Conservation (phyloP, 371 early-diverging fungal species). For the Zancudomyces culisetae region DNA sequence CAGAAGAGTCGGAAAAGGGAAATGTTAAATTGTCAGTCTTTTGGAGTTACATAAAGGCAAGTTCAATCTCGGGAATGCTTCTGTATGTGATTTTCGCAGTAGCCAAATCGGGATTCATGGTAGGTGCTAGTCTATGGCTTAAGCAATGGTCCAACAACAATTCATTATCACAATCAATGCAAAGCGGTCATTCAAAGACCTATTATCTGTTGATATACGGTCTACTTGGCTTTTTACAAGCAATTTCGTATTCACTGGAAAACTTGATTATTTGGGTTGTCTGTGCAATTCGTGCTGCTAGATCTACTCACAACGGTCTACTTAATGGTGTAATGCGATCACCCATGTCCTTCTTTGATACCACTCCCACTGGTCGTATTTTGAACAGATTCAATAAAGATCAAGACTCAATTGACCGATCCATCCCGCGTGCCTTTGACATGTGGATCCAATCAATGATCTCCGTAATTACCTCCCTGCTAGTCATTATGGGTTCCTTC, state of each 20-base stretch:
- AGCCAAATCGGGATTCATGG: constrained; percentile 18
- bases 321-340: constrained; percentile 29
- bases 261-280: constrained; percentile 56
- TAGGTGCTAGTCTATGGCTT: constrained; percentile 46
- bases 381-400: constrained; percentile 78
- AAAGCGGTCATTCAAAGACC: constrained; percentile 15
- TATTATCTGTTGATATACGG: constrained; percentile 64
- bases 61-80: constrained; percentile 28
- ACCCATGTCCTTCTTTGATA: constrained; percentile 79
- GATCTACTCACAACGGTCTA: constrained; percentile 27
- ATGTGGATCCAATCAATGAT: constrained; percentile 21
- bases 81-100: constrained; percentile 9
- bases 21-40: constrained; percentile 36
- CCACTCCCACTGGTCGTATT: constrained; percentile 73
- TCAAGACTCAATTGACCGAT: constrained; percentile 63
- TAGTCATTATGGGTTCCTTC: constrained; percentile 14
- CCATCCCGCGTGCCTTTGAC: constrained; percentile 28
- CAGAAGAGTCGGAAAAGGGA: constrained; percentile 5
- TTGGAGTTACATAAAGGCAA: constrained; percentile 66
- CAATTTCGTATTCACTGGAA: constrained; percentile 45
- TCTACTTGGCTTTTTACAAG: constrained; percentile 43
- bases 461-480: constrained; percentile 4
- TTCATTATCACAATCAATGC: background rate
- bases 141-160: constrained; percentile 45
- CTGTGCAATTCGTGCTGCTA: constrained; percentile 60